Base-by-base conservation (phyloP, 345 rosid species). In the Citrus sp. region DNA sequence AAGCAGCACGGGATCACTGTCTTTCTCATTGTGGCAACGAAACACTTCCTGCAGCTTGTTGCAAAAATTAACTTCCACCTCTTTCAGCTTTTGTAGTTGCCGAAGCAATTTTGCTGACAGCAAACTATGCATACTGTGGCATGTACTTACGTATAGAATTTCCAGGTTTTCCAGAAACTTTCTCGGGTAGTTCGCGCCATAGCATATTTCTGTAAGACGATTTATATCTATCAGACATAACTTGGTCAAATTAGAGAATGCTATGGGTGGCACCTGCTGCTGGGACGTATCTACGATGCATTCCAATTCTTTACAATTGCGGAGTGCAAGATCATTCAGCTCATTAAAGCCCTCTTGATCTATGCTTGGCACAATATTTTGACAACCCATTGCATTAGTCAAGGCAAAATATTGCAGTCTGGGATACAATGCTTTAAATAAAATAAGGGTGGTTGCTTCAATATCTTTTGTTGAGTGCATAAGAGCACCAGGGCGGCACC, bases 171-270 rank as follows among this genome's bases (percentile, higher is more conserved):
- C 56, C 6, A 51, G 56, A 51, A 51, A 16, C 56, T 58, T 22
- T 21, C 62, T 22, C 4, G 27, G 27, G 24, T 4, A 21, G 9
- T 21, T 18, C n/a, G n/a, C 56, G 2, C 56, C 13, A n/a, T 58
- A 58, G 27, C 62, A 58, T n/a, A n/a, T 7, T 22, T 58, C 25
- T 58, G 24, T 58, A 7, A 58, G 27, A 7, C 0, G 10, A 58
- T 18, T 51, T 51, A 18, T 16, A 13, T 51, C 21, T 14, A 18
- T 51, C 6, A 79, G 46, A 58, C 25, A 16, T 62, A 74, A 61
- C 6, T 60, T 13, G 66, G n/a, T n/a, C 42, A 79, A 73, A 27
- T 67, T 65, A 7, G 67, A 73, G 56, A 79, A 73, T 10, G 73
- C 82, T 8, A 37, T 56, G 28, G 32, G 5, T 56, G 72, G 72